These are phyloP conservation scores for Sarcomyxa edulis DNA, from an alignment of 768 basidiomycete genomes.

Conservation along the genomic window DNA sequence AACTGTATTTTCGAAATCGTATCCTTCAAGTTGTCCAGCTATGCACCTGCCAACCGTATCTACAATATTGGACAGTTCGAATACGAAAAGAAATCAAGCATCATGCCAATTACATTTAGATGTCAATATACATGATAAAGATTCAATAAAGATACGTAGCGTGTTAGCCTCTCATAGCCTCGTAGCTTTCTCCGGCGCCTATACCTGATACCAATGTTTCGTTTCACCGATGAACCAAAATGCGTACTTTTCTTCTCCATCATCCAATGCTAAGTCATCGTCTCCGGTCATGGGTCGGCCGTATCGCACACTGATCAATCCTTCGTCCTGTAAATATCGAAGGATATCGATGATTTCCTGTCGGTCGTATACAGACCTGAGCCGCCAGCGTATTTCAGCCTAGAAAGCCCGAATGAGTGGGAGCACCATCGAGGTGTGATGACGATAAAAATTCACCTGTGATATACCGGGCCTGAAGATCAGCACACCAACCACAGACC, in stretches of 20 bases:
- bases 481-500: conserved; percentile 62
- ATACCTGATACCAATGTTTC: conserved; percentile 66
- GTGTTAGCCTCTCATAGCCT: no score
- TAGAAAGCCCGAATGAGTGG: conserved; percentile 19
- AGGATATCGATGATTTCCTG: conserved; percentile 69
- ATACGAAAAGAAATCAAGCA: no score
- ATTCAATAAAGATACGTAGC: no score
- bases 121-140: no score
- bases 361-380: conserved; percentile 68
- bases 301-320: conserved; percentile 34
- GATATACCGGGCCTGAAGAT: conserved; percentile 70
- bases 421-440: conserved; percentile 5
- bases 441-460: conserved; percentile 41
- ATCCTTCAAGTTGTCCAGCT: no score
- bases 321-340: conserved; percentile 45
- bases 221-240: conserved; percentile 55
- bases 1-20: no score
- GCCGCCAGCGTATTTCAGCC: conserved; percentile 68
- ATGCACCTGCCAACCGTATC: no score
- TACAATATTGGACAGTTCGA: no score
- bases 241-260: conserved; percentile 43
- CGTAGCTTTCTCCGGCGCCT: conserved; percentile 15
- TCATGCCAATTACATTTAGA: no score
- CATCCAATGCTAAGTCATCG: conserved; percentile 32
- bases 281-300: conserved; percentile 16